Evolutionary conservation across 2,329 filamentous ascomycete genomes (phyloP), one percentile per base, ranked within the genome.

Genomic region (Fusarium nurragi): DNA sequence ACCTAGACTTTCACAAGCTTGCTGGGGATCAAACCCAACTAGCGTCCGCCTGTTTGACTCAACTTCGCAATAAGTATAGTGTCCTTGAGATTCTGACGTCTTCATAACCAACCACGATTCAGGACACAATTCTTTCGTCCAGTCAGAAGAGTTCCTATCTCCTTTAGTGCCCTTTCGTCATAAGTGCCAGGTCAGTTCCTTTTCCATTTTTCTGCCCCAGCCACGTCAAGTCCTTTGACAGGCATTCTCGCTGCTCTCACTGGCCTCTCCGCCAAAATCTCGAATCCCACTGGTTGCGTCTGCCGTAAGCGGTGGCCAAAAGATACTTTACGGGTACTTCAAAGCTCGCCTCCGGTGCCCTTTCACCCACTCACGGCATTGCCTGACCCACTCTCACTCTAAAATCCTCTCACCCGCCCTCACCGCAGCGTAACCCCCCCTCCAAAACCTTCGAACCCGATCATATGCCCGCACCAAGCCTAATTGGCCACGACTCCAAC

Each of bases 401-500:
- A 67, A 60, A 60, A 54, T 54, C 46, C 54, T 60, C 39, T 34
- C 38, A 56, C 63, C 56, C 64, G 64, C 66, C 67, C 56, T 71
- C 68, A 71, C 68, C 68, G 68, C 60, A 71, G 68, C 66, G 67
- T 60, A 62, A 60, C 46, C 68, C 67, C 68, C 67, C 69, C 64
- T 58, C 56, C 37, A 63, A 72, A 71, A 68, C 68, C 54, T 70
- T 59, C 44, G 65, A 60, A 71, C 64, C 69, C 68, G 60, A 64
- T 45, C 54, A 26, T 45, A 50, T 61, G 51, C 53, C 54, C 47
- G 54, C 71, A 64, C 75, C 77, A 77, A 71, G 60, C 76, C 67
- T 50, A 60, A 73, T 73, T 54, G 67, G 69, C 65, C 68, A 62
- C 66, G 70, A 73, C 66, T 71, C 65, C 55, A 72, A 72, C 69